Conservation (phyloP, 2,329 filamentous ascomycete species). For the Cyphellophora europaea region DNA sequence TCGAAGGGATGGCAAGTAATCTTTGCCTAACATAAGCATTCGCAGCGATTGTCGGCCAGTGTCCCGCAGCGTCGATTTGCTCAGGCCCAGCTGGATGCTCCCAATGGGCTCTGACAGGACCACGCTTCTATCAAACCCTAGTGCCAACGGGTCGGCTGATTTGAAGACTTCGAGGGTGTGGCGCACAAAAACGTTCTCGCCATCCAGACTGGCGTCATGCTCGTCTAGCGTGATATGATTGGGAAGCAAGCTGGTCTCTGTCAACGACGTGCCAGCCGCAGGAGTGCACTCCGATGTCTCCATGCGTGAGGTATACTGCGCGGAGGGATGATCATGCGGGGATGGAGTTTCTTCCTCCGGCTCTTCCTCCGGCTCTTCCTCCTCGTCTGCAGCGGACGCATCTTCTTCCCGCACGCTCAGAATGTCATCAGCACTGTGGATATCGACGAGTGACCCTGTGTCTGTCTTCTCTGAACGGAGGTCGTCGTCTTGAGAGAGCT, state of each 20-base stretch:
- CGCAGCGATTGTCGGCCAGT: conserved; percentile 31
- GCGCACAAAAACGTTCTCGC: conserved; percentile 30
- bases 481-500: conserved; percentile 35
- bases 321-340: too few relatives aligned
- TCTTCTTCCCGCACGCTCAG: conserved; percentile 32
- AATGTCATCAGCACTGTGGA: conserved; percentile 33
- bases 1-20: conserved; percentile 26
- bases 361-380: too few relatives aligned
- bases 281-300: neutral
- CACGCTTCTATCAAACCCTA: neutral
- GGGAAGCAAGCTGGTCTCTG: neutral
- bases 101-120: neutral
- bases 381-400: conserved; percentile 26
- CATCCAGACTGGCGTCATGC: conserved; percentile 29
- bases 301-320: too few relatives aligned
- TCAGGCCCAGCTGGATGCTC: conserved; percentile 28
- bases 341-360: too few relatives aligned
- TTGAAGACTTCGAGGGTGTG: conserved; percentile 31
- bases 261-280: neutral
- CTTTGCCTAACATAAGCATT: conserved; percentile 35
- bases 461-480: conserved; percentile 35
- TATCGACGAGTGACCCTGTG: conserved; percentile 32
- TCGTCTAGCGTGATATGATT: conserved; percentile 11
- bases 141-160: conserved; percentile 17
- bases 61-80: conserved; percentile 34